Evolutionary conservation across 177 flowering plant genomes (phyloP).

Genomic region (Vitis hybrid): DNA sequence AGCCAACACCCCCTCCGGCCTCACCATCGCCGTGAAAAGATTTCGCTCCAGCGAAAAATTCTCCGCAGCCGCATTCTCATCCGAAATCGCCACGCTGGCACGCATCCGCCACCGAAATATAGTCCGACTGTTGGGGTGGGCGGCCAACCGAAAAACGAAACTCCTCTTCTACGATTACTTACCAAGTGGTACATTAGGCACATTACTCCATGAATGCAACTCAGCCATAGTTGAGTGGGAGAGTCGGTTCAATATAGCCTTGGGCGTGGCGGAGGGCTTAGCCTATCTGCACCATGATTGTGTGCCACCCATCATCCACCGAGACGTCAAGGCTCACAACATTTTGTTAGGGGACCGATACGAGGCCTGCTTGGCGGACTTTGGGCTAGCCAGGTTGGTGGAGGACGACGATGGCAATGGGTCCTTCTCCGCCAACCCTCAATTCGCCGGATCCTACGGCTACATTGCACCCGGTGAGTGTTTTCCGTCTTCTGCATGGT

Average conservation of each 20-base stretch:
- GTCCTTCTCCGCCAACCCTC: slow-evolving; percentile 51
- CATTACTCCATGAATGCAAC: slow-evolving; percentile 57
- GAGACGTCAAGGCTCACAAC: slow-evolving; percentile 86
- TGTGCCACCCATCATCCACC: slow-evolving; percentile 79
- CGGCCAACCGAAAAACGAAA: slow-evolving; percentile 58
- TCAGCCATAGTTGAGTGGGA: slow-evolving; percentile 69
- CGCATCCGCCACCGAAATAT: slow-evolving; percentile 84
- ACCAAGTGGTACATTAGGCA: slow-evolving; percentile 63
- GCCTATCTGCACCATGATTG: slow-evolving; percentile 91
- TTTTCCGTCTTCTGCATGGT: background rate
- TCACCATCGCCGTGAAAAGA: slow-evolving; percentile 69
- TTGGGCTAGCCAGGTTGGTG: slow-evolving; percentile 78
- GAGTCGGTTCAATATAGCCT: slow-evolving; percentile 68
- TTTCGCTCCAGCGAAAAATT: slow-evolving; percentile 56
- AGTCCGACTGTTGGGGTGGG: slow-evolving; percentile 86
- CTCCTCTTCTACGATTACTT: slow-evolving; percentile 74
- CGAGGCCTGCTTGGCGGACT: slow-evolving; percentile 81
- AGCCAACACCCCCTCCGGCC: slow-evolving; percentile 43
- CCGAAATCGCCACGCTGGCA: slow-evolving; percentile 81
- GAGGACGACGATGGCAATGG: slow-evolving; percentile 36
- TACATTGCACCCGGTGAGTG: slow-evolving; percentile 89
- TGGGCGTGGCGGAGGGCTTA: slow-evolving; percentile 89
- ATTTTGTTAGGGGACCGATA: slow-evolving; percentile 68
- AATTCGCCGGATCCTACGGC: slow-evolving; percentile 91
- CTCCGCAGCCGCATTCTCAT: slow-evolving; percentile 64